Base-by-base conservation (phyloP, 768 basidiomycete genomes). In the Collybia sordida region DNA sequence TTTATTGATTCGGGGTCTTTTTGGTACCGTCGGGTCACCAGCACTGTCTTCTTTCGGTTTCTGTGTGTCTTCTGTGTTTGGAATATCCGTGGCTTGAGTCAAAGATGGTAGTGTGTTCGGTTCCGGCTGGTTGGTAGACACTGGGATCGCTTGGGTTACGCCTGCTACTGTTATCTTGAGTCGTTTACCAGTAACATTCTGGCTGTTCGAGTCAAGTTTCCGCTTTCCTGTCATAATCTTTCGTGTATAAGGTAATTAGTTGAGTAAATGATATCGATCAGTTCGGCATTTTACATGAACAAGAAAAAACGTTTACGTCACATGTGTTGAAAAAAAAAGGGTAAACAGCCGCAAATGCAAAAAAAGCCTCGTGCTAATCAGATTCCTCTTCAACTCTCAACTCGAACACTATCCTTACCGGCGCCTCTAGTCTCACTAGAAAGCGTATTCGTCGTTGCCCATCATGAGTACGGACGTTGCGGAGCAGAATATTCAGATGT, bases 401-500 rank as follows among this genome's bases (percentile, higher is more conserved):
- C 17, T 42, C 18, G 27, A 45, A 45, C 28, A 27, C 22, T 23
- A 49, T 35, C 23, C 18, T 44, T 61, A 43, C 59, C 59, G 59
- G 62, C 63, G 51, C 55, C 46, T 59, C 58, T 60, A 61, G 64
- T 64, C 44, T 49, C 49, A 58, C 57, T 61, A 66, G 59, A 55
- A 65, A 65, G 62, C 59, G 52, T 56, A 60, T 58, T 62, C 57
- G 57, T 66, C 60, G 59, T 68, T 58, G 66, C 68, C 70, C 78
- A 85, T 65, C 60, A 90, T 89, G 87, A 87, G 82, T 78, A 86
- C 86, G 74, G 89, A 90, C 68, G 71, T 71, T 56, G 92, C 92
- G 67, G 93, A 95, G 75, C 90, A 93, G 74, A 95, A 94, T 67
- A 95, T 94, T 65, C 90, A 93, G 80, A 90, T 94, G 85, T 90